Base-by-base conservation (phyloP, 1,284 basidiomycete species). In the Xerocomus tenax region DNA sequence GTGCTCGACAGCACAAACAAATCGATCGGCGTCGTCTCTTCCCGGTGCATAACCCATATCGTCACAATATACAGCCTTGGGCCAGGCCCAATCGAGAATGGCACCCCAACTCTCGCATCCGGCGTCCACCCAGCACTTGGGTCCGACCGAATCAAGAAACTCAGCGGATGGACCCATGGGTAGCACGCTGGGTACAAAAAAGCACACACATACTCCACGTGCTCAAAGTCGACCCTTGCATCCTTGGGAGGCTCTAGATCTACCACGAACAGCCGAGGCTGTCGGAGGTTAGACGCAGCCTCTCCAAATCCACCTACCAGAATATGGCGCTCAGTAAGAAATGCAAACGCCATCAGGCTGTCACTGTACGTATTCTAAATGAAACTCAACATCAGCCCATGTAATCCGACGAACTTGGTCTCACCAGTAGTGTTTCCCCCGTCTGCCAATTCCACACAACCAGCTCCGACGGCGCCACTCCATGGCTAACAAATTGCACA, bases 361-460 rank as follows among this genome's bases (percentile, higher is more conserved):
- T 61, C 58, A 18, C 69, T 64, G 48, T 60, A 63, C 25, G 72
- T 53, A 47, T 61, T 60, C 74, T 74, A 26, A 9, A 30, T 13
- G 34, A 28, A 25, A 52, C 48, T 13, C 41, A 23, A 9, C 45
- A 36, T 58, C 42, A 55, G 50, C 25, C 18, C 21, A 41, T 28
- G 18, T 47, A 18, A 19, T 12, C 28, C 46, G 29, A 12, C 13
- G 19, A 8, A n/a, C 16, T 13, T 28, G 3, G 25, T 59, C 75
- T 65, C 56, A 84, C 81, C 58, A 76, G 50, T 56, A 74, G 59
- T 15, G 63, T 56, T 6, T 58, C 54, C 8, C 77, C 75, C 5
- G 71, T 76, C 58, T 74, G 76, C 81, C 82, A 84, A 48, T 82
- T 71, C 79, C 79, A 84, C 15, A 82, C 64, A n/a, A 72, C 60